These are phyloP conservation scores for Penicillium flavigenum DNA, from an alignment of 495 filamentous ascomycete species.

Conservation along the genomic window DNA sequence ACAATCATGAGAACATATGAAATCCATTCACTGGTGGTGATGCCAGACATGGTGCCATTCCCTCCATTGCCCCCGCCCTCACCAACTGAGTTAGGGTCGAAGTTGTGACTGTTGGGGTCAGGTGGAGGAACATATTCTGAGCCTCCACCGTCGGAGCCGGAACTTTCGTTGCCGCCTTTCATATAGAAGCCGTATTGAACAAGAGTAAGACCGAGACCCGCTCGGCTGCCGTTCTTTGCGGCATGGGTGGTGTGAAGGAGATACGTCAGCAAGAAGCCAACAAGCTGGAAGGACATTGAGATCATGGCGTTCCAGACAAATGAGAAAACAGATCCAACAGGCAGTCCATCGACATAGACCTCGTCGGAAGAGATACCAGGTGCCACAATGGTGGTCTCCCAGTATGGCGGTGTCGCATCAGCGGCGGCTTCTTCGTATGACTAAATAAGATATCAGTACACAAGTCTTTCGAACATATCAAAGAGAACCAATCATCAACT, in stretches of 20 bases:
- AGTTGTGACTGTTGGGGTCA: constrained; percentile 88
- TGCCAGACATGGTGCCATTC: constrained; percentile 43
- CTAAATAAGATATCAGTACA: constrained; percentile 48
- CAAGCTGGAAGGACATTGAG: constrained; percentile 94
- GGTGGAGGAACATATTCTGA: constrained; percentile 60
- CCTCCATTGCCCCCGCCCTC: constrained; percentile 41
- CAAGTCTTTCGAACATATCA: not conserved
- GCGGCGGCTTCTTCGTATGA: constrained; percentile 98
- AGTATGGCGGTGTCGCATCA: constrained; percentile 94
- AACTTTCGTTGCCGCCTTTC: constrained; percentile 59
- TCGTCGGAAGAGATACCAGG: constrained; percentile 85
- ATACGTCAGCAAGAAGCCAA: constrained; percentile 97
- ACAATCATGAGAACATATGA: constrained; percentile 97
- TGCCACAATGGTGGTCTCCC: constrained; percentile 96
- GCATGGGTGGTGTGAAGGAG: constrained; percentile 97
- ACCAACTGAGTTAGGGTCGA: constrained; percentile 68
- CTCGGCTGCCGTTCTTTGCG: constrained; percentile 93
- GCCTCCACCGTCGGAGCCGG: constrained; percentile 50
- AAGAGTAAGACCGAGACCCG: constrained; percentile 92
- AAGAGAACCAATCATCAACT: constrained; percentile 35
- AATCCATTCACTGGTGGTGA: constrained; percentile 77
- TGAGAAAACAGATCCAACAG: constrained; percentile 91
- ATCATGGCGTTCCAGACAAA: constrained; percentile 99
- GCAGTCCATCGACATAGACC: constrained; percentile 93
- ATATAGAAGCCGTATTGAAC: constrained; percentile 96